phyloP scores from a whole-genome alignment of 768 basidiomycete genomes.

The Neoboletus brunneissimus region DNA sequence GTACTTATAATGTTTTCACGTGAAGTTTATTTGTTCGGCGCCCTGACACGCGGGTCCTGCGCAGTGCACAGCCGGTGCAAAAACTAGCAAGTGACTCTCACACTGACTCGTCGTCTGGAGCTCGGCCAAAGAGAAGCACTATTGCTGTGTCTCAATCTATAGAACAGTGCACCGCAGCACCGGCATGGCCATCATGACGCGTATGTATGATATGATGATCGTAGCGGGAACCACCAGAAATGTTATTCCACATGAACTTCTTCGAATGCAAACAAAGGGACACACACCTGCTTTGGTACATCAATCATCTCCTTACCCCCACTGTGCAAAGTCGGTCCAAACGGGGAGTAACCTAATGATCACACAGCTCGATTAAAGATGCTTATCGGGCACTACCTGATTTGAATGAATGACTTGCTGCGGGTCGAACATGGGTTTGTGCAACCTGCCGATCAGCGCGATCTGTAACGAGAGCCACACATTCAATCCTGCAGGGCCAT shows the following conservation, averaged over 20 bases:
- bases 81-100: background rate
- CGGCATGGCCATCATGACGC: background rate
- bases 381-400: too few relatives aligned
- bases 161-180: background rate
- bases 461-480: constrained; percentile 43
- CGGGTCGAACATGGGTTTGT: background rate
- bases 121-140: background rate
- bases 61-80: background rate
- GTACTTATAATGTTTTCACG: constrained; percentile 4
- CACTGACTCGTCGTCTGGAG: too few relatives aligned
- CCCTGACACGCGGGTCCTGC: background rate
- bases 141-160: background rate
- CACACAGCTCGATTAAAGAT: too few relatives aligned
- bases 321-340: constrained; percentile 73
- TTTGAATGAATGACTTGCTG: constrained; percentile 94
- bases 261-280: background rate
- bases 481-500: background rate
- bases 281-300: constrained; percentile 65
- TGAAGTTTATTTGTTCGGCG: background rate
- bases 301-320: constrained; percentile 80
- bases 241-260: background rate
- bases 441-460: too few relatives aligned
- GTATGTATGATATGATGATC: background rate
- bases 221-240: background rate
- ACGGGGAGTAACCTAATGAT: constrained; percentile 66